Percentiles rank a stretch among this genome's conserved stretches.
Conservation (phyloP, 331 rosid species). For the Saraca asoca region DNA sequence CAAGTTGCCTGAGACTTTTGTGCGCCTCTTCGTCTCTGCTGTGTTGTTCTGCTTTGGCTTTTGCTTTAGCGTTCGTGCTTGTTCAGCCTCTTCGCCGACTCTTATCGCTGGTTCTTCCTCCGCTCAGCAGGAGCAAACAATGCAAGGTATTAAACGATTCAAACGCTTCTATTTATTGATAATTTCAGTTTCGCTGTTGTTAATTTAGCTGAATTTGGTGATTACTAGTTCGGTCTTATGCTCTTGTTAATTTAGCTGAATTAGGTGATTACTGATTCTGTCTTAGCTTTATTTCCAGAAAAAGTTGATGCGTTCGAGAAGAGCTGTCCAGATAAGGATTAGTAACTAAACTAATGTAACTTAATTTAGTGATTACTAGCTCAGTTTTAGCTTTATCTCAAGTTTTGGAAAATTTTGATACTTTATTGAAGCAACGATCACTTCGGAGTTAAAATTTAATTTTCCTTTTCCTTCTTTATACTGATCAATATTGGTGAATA, state of each 20-base stretch:
- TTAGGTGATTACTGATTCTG: not conserved
- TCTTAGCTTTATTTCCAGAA: not conserved
- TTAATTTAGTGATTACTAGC: not conserved
- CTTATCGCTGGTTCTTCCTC: conserved; percentile 32
- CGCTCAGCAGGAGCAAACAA: conserved; percentile 44
- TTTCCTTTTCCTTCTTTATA: no score
- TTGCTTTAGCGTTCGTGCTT: conserved; percentile 46
- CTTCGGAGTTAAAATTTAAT: no score
- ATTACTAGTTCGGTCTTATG: not conserved
- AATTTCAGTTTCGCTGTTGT: not conserved
- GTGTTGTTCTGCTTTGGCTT: conserved; percentile 50
- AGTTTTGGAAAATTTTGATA: no score
- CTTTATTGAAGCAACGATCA: no score
- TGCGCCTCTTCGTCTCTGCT: conserved; percentile 54
- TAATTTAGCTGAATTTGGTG: conserved; percentile 4
- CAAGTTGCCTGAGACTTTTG: conserved; percentile 29
- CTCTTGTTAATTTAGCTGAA: no score
- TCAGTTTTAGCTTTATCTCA: not conserved
- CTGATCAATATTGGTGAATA: no score
- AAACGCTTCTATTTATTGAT: not conserved
- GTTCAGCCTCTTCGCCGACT: conserved; percentile 47
- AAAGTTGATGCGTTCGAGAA: not conserved
- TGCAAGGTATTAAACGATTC: conserved; percentile 47
- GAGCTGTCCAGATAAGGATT: not conserved
- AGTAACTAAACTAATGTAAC: no score